Conservation (phyloP, 164 flowering plant genomes). For the Magnolia officinalis region DNA sequence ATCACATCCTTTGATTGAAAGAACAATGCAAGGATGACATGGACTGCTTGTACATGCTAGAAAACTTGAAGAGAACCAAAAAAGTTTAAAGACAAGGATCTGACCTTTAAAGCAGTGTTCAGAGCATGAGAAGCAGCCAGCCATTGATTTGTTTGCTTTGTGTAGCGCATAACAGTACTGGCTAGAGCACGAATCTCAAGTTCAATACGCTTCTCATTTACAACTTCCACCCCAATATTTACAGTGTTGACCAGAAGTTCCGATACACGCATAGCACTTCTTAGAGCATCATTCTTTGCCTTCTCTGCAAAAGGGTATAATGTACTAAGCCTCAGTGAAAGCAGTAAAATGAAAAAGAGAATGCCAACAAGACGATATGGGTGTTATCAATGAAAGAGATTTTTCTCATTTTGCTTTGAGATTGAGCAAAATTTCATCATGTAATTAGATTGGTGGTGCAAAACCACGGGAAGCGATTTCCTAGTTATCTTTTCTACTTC, state of each 20-base stretch:
- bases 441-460: too few relatives aligned
- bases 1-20: neutral
- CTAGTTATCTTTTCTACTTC: too few relatives aligned
- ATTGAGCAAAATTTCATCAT: too few relatives aligned
- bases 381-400: too few relatives aligned
- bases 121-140: constrained; percentile 67
- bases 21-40: neutral
- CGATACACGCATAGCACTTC: constrained; percentile 45
- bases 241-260: constrained; percentile 69
- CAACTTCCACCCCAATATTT: constrained; percentile 71
- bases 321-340: neutral
- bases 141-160: constrained; percentile 83
- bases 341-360: too few relatives aligned
- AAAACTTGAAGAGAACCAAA: neutral
- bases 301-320: constrained; percentile 37
- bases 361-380: too few relatives aligned
- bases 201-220: constrained; percentile 77
- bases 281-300: constrained; percentile 65
- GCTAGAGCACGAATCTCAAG: constrained; percentile 58
- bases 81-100: neutral
- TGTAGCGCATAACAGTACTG: constrained; percentile 36
- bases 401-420: too few relatives aligned
- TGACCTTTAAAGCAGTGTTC: constrained; percentile 73
- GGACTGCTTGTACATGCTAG: neutral
- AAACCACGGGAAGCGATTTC: too few relatives aligned